Percentiles rank a stretch among this genome's conserved stretches.
Evolutionary conservation across 1,284 basidiomycete species (phyloP).

Genomic region (Microbotryum violaceum): DNA sequence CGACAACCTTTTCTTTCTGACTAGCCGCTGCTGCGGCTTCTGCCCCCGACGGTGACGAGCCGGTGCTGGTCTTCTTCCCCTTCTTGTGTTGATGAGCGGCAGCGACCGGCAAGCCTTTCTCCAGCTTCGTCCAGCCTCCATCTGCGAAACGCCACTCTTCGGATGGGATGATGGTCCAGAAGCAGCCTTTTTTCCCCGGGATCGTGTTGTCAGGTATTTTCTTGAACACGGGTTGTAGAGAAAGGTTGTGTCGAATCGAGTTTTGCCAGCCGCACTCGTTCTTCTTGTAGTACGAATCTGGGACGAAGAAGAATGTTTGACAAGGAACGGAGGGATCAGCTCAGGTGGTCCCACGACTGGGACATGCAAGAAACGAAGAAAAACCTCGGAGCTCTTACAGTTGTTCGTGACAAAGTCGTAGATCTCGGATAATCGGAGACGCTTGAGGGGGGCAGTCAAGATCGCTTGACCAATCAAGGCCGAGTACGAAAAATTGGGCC

Average conservation of each 20-base stretch:
- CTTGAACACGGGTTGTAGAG: conserved; percentile 16
- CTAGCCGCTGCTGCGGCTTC: too few species aligned
- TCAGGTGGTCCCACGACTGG: neutral
- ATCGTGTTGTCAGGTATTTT: conserved; percentile 9
- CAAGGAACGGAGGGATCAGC: neutral
- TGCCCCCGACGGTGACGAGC: too few species aligned
- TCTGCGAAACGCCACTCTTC: conserved; percentile 15
- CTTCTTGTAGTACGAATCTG: conserved; percentile 17
- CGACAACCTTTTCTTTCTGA: too few species aligned
- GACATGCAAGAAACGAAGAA: neutral
- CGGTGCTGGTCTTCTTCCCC: too few species aligned
- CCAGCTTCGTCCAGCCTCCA: conserved; percentile 13
- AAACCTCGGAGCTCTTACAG: neutral
- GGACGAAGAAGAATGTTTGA: neutral
- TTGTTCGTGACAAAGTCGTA: conserved; percentile 83
- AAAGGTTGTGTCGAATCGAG: conserved; percentile 72
- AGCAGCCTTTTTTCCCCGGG: conserved; percentile 10
- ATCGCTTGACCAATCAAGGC: conserved; percentile 92
- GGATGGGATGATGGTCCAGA: conserved; percentile 11
- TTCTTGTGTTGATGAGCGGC: too few species aligned
- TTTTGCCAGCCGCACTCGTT: conserved; percentile 90
- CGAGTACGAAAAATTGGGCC: conserved; percentile 62
- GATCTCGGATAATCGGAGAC: conserved; percentile 85
- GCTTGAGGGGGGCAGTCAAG: conserved; percentile 70
- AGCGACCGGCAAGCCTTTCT: neutral